phyloP scores from a whole-genome alignment of 208 protist genomes.

The Acanthamoeba triangularis region DNA sequence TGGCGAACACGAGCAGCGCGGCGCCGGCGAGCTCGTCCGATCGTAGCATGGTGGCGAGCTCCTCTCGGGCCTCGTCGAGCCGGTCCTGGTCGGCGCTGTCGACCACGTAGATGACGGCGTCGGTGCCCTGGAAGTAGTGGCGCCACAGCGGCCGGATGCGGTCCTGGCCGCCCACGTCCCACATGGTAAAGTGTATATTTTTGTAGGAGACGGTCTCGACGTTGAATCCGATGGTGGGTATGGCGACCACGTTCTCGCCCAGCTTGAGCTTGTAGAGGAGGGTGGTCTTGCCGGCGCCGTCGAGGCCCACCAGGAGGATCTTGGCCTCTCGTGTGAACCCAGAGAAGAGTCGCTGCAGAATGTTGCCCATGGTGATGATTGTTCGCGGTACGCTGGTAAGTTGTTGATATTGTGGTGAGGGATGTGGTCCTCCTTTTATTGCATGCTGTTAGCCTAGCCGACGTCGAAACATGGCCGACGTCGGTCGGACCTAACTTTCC shows the following conservation, averaged over 20 bases:
- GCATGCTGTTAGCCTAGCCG: too few relatives aligned
- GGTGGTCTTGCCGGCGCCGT: constrained; percentile 97
- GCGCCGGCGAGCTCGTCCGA: constrained; percentile 94
- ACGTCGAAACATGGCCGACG: too few relatives aligned
- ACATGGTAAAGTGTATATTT: not conserved
- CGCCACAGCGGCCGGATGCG: constrained; percentile 95
- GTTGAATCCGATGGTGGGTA: constrained; percentile 91
- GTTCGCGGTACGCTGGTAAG: too few relatives aligned
- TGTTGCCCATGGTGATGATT: too few relatives aligned
- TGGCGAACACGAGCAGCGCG: constrained; percentile 93
- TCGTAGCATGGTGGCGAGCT: constrained; percentile 91
- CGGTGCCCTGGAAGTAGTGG: constrained; percentile 97
- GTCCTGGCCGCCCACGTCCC: constrained; percentile 57
- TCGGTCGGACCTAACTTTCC: too few relatives aligned
- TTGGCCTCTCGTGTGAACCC: too few relatives aligned
- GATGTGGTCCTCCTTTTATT: too few relatives aligned
- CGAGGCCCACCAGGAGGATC: too few relatives aligned
- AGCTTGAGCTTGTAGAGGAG: constrained; percentile 89
- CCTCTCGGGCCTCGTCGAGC: constrained; percentile 89
- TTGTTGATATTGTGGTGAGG: too few relatives aligned
- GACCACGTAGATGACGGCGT: constrained; percentile 96
- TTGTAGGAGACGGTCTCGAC: not conserved
- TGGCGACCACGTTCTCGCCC: constrained; percentile 96
- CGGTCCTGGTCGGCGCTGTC: constrained; percentile 94
- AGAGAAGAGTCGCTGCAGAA: too few relatives aligned